Conservation (phyloP, 257 asterid species). For the Salvia hispanica region DNA sequence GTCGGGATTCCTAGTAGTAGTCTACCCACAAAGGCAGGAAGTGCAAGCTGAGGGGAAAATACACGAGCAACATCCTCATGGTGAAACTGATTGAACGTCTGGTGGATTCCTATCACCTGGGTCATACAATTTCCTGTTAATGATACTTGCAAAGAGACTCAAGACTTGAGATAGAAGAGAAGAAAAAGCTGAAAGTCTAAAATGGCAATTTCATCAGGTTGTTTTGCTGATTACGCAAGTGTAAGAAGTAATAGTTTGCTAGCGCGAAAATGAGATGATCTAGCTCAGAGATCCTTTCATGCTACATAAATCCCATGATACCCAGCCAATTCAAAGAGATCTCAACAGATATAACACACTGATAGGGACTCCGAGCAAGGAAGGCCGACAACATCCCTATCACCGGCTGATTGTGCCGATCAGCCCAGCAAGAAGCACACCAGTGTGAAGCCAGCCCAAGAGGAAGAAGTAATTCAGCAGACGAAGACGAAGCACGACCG, state of each 20-base stretch:
- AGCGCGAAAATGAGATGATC: conserved; percentile 10
- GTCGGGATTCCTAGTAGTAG: conserved; percentile 82
- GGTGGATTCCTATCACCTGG: conserved; percentile 95
- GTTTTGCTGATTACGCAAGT: conserved; percentile 8
- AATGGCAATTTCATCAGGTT: neutral
- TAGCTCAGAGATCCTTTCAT: neutral
- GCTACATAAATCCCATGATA: neutral
- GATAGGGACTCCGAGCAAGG: too few relatives aligned
- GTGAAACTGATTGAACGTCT: conserved; percentile 86
- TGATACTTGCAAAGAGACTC: conserved; percentile 3
- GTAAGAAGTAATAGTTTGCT: neutral
- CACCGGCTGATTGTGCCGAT: too few relatives aligned
- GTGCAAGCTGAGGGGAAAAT: conserved; percentile 63
- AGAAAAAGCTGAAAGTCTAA: neutral
- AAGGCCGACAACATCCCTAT: too few relatives aligned
- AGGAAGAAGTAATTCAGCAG: too few relatives aligned
- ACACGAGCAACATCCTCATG: conserved; percentile 72
- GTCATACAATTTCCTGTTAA: conserved; percentile 17
- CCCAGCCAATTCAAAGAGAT: too few relatives aligned
- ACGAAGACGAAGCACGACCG: too few relatives aligned
- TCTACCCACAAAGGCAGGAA: conserved; percentile 64
- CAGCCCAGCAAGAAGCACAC: too few relatives aligned
- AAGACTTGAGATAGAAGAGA: neutral
- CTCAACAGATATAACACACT: too few relatives aligned
- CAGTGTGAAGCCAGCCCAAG: too few relatives aligned